phyloP scores from a whole-genome alignment of 2,329 filamentous ascomycete genomes.

The Penicillium sp. region DNA sequence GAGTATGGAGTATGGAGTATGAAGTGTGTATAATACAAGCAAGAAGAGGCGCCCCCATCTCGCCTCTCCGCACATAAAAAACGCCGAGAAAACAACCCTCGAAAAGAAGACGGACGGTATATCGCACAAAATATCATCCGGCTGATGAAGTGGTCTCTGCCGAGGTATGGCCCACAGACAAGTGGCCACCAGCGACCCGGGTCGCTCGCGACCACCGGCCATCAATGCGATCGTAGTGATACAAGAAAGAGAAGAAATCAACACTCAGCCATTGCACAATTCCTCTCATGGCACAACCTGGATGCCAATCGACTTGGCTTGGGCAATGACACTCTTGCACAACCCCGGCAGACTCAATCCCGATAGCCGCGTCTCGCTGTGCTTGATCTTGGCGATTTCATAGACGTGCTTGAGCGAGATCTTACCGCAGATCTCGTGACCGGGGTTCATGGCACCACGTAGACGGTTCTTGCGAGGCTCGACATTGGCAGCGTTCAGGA shows the following conservation, averaged over 20 bases:
- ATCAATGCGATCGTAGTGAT: constrained; percentile 15
- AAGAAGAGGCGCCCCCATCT: constrained; percentile 12
- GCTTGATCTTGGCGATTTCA: constrained; percentile 98
- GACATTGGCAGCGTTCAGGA: constrained; percentile 82
- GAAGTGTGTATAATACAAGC: constrained; percentile 34
- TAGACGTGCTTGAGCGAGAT: constrained; percentile 95
- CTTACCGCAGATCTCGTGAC: constrained; percentile 78
- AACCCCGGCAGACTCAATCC: constrained; percentile 73
- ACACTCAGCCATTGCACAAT: neutral
- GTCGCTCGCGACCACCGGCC: neutral
- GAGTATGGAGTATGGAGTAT: constrained; percentile 15
- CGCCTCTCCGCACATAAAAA: constrained; percentile 28
- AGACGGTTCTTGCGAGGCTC: constrained; percentile 74
- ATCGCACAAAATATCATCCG: constrained; percentile 11
- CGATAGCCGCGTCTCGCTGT: constrained; percentile 74
- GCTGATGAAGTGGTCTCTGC: neutral
- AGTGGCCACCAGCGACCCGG: neutral
- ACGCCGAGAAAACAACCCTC: constrained; percentile 27
- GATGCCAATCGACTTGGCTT: constrained; percentile 77
- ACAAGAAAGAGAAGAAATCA: constrained; percentile 11
- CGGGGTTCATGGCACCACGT: constrained; percentile 75
- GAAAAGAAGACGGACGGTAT: constrained; percentile 15
- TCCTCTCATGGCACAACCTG: constrained; percentile 65
- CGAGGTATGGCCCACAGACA: neutral
- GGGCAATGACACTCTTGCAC: constrained; percentile 75